Evolutionary conservation across 805 yeast genomes (phyloP).

Genomic region (Metschnikowia continentalis): DNA sequence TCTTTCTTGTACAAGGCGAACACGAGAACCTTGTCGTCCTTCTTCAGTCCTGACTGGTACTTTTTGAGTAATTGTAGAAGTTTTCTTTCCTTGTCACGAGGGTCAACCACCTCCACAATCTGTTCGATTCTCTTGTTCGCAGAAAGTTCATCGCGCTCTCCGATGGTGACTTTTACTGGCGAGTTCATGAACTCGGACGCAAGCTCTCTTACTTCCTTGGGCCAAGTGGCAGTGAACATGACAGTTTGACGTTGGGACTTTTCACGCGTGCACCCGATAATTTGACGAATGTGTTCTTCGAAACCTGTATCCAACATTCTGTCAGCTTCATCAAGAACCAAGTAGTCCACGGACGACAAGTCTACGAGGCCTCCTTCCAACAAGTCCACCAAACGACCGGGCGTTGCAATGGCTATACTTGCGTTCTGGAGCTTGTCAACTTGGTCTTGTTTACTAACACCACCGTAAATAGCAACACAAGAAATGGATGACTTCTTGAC

Average conservation of each 20-base stretch:
- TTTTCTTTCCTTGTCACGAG: constrained; percentile 72
- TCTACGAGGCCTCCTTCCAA: constrained; percentile 82
- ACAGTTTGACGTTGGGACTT: constrained; percentile 71
- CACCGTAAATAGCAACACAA: constrained; percentile 91
- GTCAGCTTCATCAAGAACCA: constrained; percentile 96
- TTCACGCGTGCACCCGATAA: constrained; percentile 57
- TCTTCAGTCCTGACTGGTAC: constrained; percentile 62
- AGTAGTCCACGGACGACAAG: constrained; percentile 61
- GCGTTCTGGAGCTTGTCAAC: constrained; percentile 61
- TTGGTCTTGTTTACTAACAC: constrained; percentile 94
- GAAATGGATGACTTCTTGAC: constrained; percentile 58
- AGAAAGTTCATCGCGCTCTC: constrained; percentile 87
- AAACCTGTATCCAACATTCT: constrained; percentile 98
- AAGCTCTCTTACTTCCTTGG: constrained; percentile 92
- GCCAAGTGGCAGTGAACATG: constrained; percentile 99
- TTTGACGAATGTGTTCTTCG: constrained; percentile 89
- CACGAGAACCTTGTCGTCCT: constrained; percentile 78
- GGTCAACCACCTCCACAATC: constrained; percentile 82
- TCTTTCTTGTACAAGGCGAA: constrained; percentile 96
- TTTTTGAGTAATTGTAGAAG: constrained; percentile 66
- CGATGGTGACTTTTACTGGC: constrained; percentile 90
- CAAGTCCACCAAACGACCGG: constrained; percentile 93
- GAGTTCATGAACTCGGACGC: constrained; percentile 78
- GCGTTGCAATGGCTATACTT: constrained; percentile 90
- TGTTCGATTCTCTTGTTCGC: constrained; percentile 95